These are phyloP conservation scores for Macadamia tetraphylla DNA, from an alignment of 164 flowering plant species.

Conservation along the genomic window DNA sequence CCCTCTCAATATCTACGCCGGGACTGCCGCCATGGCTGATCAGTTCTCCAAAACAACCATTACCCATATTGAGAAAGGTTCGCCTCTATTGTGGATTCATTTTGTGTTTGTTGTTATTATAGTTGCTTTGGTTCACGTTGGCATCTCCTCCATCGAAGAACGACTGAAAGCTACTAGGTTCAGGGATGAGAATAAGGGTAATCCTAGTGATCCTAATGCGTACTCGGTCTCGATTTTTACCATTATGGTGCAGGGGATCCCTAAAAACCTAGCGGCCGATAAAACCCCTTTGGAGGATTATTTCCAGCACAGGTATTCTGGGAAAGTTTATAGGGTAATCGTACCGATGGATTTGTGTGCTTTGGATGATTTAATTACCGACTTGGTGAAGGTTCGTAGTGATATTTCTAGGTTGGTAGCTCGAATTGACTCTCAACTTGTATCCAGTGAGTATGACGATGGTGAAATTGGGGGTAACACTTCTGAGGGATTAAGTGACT, in stretches of 20 bases:
- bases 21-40: conserved; percentile 52
- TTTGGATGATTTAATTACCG: conserved; percentile 73
- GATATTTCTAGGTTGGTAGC: conserved; percentile 80
- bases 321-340: conserved; percentile 78
- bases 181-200: conserved; percentile 73
- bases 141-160: conserved; percentile 54
- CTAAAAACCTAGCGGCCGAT: conserved; percentile 60
- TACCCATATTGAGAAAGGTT: conserved; percentile 70
- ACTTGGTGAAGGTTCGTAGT: conserved; percentile 68
- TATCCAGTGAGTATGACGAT: conserved; percentile 33
- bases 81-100: conserved; percentile 79
- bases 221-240: conserved; percentile 76
- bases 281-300: conserved; percentile 61
- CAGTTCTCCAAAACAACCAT: conserved; percentile 90
- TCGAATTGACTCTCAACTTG: conserved; percentile 52
- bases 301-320: conserved; percentile 82
- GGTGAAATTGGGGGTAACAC: conserved; percentile 20
- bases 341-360: conserved; percentile 91
- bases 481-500: conserved; percentile 27
- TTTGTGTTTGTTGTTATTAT: conserved; percentile 62
- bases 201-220: conserved; percentile 53
- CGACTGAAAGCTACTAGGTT: conserved; percentile 72
- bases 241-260: conserved; percentile 81
- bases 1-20: conserved; percentile 78
- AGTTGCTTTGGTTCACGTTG: conserved; percentile 66